Conservation (phyloP, 768 basidiomycete species). For the Mycena maculata region DNA sequence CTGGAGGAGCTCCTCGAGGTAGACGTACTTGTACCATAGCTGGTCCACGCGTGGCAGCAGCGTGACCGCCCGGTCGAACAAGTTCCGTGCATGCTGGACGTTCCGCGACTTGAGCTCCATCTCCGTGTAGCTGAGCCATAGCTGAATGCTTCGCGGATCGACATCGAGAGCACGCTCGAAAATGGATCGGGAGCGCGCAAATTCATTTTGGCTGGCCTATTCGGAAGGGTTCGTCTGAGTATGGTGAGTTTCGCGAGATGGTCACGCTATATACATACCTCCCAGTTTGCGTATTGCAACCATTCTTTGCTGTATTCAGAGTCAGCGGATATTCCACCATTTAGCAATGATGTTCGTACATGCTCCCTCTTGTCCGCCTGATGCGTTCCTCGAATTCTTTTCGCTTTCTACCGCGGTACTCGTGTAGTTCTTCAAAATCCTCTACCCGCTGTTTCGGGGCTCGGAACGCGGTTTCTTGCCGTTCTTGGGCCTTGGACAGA, state of each 20-base stretch:
- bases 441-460: slow-evolving; percentile 96
- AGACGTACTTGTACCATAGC: slow-evolving; percentile 99
- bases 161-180: slow-evolving; percentile 98
- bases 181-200: slow-evolving; percentile 91
- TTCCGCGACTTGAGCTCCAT: slow-evolving; percentile 99
- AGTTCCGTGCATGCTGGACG: slow-evolving; percentile 95
- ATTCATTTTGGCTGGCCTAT: slow-evolving; percentile 96
- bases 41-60: slow-evolving; percentile 96
- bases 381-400: slow-evolving; percentile 95
- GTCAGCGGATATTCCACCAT: slow-evolving; percentile 15
- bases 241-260: slow-evolving; percentile 3
- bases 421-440: slow-evolving; percentile 91
- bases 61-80: slow-evolving; percentile 97
- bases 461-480: slow-evolving; percentile 91
- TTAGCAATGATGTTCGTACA: slow-evolving; percentile 51
- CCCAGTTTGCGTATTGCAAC: slow-evolving; percentile 90
- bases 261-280: slow-evolving; percentile 55
- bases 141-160: slow-evolving; percentile 86
- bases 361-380: slow-evolving; percentile 81
- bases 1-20: slow-evolving; percentile 95
- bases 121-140: slow-evolving; percentile 96
- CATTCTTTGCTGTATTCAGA: slow-evolving; percentile 76
- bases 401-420: slow-evolving; percentile 92
- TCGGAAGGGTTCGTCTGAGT: slow-evolving; percentile 6
- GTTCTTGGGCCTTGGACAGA: slow-evolving; percentile 85